Evolutionary conservation across 2,329 filamentous ascomycete species (phyloP), one percentile per base, ranked within the genome.

Genomic region (Ceratocystis cubensis): DNA sequence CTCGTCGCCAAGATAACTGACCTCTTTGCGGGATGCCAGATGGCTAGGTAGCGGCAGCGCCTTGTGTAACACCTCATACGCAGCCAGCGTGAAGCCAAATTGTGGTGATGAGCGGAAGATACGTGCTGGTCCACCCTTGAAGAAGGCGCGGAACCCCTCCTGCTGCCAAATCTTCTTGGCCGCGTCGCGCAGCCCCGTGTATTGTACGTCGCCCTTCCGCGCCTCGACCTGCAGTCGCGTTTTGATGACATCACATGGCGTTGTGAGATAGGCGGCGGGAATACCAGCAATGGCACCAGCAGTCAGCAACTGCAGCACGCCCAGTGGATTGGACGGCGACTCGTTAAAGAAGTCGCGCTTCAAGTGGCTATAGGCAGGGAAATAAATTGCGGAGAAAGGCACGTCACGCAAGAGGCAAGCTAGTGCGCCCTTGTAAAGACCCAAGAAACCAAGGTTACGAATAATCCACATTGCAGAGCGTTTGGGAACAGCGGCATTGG

Each of bases 221-320:
- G 93, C 92, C 77, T 99, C 94, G 68, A 99, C 94, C 76, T 99
- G 94, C 68, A 99, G 82, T 75, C 94, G 88, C 2, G 94, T 99
- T 83, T 99, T 99, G 86, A 99, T 97, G 69, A 99, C 94, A 74
- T 99, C 94, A 79, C 89, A 96, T 0, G 94, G 94, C 1, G 94
- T 99, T 28, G 94, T 99, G 69, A 99, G 82, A 79, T 99, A 99
- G 6, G 89, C 89, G 4, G 89, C 89, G 5, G 89, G 89, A 88
- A 94, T 94, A 77, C 89, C 89, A 41, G 89, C 89, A 70, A 99
- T 96, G 68, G 94, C 94, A 79, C 94, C 94, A 6, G 94, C 91
- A 22, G 90, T 94, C 69, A 99, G 83, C 66, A 99, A 87, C 78
- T 97, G 93, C 48, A 96, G 69, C 62, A 99, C 83, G 63, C 93